These are phyloP conservation scores for Pleurostoma richardsiae DNA, from an alignment of 2,329 filamentous ascomycete genomes.

Conservation along the genomic window DNA sequence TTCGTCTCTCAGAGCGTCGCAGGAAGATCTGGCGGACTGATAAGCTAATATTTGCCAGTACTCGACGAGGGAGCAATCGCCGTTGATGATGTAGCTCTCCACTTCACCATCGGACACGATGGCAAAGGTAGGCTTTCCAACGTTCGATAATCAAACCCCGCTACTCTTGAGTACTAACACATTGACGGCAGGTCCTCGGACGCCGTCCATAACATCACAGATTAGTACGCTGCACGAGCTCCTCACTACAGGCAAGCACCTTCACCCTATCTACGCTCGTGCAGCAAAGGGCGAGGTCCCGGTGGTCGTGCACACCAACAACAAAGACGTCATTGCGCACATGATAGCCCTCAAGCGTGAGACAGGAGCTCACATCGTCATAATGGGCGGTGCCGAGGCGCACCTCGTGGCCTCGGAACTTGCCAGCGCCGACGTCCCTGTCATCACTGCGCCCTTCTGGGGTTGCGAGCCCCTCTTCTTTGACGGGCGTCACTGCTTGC, in stretches of 20 bases:
- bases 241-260: slow-evolving; percentile 8
- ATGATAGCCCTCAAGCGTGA: slow-evolving; percentile 11
- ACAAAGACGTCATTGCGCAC: slow-evolving; percentile 14
- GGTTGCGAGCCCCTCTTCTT: slow-evolving; percentile 14
- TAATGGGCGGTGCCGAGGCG: slow-evolving; percentile 12
- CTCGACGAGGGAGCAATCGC: slow-evolving; percentile 12
- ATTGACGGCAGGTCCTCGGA: slow-evolving; percentile 4
- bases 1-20: not conserved
- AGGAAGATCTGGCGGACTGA: too few relatives aligned
- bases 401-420: slow-evolving; percentile 10
- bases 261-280: slow-evolving; percentile 11
- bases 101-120: slow-evolving; percentile 12
- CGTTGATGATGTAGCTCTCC: slow-evolving; percentile 7
- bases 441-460: slow-evolving; percentile 13
- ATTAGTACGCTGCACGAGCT: slow-evolving; percentile 10
- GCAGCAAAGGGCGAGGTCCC: slow-evolving; percentile 10
- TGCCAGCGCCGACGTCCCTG: slow-evolving; percentile 7
- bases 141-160: too few relatives aligned
- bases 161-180: not conserved
- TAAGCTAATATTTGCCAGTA: slow-evolving; percentile 7
- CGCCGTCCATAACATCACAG: slow-evolving; percentile 12
- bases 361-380: slow-evolving; percentile 11
- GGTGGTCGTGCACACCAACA: slow-evolving; percentile 12
- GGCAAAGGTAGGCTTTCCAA: slow-evolving; percentile 8
- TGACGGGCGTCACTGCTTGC: slow-evolving; percentile 10